Conservation (phyloP, 345 rosid genomes). For the Salix purpurea region DNA sequence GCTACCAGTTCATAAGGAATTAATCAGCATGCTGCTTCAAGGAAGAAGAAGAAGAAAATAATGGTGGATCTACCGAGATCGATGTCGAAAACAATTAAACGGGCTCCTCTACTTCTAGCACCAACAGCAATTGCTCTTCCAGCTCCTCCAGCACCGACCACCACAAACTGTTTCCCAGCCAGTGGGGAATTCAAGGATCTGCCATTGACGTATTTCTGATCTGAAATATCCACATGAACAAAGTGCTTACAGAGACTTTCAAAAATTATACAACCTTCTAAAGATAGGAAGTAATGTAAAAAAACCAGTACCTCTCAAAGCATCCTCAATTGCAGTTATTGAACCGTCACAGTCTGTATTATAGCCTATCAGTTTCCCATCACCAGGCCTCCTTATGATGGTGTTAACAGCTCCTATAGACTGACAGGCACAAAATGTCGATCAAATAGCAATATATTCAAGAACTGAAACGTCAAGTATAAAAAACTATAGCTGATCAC, state of each 20-base stretch:
- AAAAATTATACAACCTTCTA: background rate
- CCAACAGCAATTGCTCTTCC: slow-evolving; percentile 67
- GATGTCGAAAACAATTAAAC: slow-evolving; percentile 45
- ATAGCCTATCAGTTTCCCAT: slow-evolving; percentile 51
- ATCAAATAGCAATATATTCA: background rate
- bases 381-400: slow-evolving; percentile 48
- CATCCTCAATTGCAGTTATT: slow-evolving; percentile 61
- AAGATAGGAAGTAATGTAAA: background rate
- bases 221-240: slow-evolving; percentile 16
- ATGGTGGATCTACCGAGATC: slow-evolving; percentile 36
- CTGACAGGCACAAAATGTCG: slow-evolving; percentile 25
- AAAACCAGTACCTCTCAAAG: slow-evolving; percentile 37
- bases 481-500: background rate
- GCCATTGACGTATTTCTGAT: slow-evolving; percentile 12
- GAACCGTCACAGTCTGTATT: slow-evolving; percentile 62
- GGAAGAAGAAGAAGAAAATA: background rate
- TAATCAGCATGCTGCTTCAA: background rate
- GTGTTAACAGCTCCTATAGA: slow-evolving; percentile 54
- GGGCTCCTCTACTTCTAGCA: slow-evolving; percentile 53
- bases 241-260: background rate
- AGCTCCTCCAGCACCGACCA: slow-evolving; percentile 66
- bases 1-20: background rate
- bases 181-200: slow-evolving; percentile 25
- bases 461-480: background rate
- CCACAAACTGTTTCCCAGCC: slow-evolving; percentile 47